Evolutionary conservation across 441 rosid species (phyloP).

Genomic region (Pelargonium myrrhifolium): DNA sequence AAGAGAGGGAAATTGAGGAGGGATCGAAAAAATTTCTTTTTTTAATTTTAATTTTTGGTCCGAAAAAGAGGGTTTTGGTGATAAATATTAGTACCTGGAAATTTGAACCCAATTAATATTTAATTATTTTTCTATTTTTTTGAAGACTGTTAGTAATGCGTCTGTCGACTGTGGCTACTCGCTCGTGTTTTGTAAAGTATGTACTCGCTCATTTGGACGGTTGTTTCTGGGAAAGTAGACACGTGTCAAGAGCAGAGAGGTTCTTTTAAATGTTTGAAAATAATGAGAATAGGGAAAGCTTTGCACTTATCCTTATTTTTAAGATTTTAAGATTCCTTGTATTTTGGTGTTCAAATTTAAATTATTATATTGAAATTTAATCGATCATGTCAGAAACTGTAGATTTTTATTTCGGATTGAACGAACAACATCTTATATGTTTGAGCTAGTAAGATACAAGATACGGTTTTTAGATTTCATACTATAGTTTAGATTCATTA

Average conservation of each 20-base stretch:
- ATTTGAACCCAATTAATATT: background rate
- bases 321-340: too few relatives aligned
- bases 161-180: background rate
- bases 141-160: background rate
- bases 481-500: too few relatives aligned
- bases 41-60: slow-evolving; percentile 25
- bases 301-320: too few relatives aligned
- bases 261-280: background rate
- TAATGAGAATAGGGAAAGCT: background rate
- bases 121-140: background rate
- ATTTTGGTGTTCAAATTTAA: too few relatives aligned
- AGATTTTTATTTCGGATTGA: too few relatives aligned
- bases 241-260: background rate
- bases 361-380: too few relatives aligned
- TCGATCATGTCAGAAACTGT: too few relatives aligned
- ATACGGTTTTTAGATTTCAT: too few relatives aligned
- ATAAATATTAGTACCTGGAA: slow-evolving; percentile 14
- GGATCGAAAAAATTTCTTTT: slow-evolving; percentile 25
- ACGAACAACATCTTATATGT: too few relatives aligned
- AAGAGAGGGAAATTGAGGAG: slow-evolving; percentile 48
- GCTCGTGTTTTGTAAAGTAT: background rate
- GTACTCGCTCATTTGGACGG: background rate
- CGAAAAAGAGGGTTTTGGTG: slow-evolving; percentile 23
- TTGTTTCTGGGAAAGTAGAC: background rate
- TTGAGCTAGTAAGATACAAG: too few relatives aligned